Conservation (phyloP, 257 asterid species). For the Paulownia fortunei region DNA sequence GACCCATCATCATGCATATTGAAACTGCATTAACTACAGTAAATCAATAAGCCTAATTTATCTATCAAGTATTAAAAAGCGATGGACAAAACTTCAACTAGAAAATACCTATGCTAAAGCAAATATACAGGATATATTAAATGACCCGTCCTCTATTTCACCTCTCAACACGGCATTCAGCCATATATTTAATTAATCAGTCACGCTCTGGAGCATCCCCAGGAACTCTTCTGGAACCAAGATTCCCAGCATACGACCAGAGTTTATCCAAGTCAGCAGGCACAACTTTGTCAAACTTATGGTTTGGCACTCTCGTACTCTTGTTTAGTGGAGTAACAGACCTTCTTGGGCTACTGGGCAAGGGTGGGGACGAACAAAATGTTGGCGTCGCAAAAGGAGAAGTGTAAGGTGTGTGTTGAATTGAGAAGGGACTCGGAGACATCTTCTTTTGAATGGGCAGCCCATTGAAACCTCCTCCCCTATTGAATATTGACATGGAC, state of each 20-base stretch:
- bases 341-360: conserved; percentile 69
- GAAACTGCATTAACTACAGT: conserved; percentile 24
- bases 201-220: conserved; percentile 86
- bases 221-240: conserved; percentile 66
- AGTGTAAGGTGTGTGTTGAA: conserved; percentile 87
- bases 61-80: conserved; percentile 28
- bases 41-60: conserved; percentile 32
- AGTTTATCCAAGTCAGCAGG: conserved; percentile 74
- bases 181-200: conserved; percentile 35
- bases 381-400: conserved; percentile 97
- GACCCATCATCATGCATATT: conserved; percentile 32
- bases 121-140: conserved; percentile 39
- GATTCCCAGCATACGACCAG: conserved; percentile 85
- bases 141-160: conserved; percentile 18
- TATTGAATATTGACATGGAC: conserved; percentile 62
- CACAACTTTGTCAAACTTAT: conserved; percentile 56
- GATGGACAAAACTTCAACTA: conserved; percentile 42
- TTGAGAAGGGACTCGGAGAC: conserved; percentile 95
- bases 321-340: conserved; percentile 57
- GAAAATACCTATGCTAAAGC: conserved; percentile 39
- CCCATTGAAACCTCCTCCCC: conserved; percentile 87
- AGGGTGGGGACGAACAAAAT: conserved; percentile 80
- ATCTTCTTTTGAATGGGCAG: conserved; percentile 89
- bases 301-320: conserved; percentile 38
- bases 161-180: conserved; percentile 5